Evolutionary conservation across 306 rosid genomes (phyloP).

Genomic region (Sechiopsis laciniata): DNA sequence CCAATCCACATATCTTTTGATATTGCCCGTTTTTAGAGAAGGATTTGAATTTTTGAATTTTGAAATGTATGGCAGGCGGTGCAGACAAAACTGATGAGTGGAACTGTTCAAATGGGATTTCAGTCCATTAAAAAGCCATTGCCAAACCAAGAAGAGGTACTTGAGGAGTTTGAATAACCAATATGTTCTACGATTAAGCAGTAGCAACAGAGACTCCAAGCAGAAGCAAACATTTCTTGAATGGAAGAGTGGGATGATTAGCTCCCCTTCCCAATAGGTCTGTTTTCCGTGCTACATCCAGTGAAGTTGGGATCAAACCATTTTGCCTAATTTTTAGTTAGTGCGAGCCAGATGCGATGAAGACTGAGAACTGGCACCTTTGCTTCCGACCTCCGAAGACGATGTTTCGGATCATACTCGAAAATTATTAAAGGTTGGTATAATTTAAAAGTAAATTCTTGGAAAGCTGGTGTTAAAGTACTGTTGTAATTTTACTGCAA

Average conservation of each 20-base stretch:
- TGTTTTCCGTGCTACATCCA: not conserved
- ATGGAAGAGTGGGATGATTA: not conserved
- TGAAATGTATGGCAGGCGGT: slow-evolving; percentile 49
- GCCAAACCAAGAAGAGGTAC: slow-evolving; percentile 36
- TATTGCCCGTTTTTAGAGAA: not conserved
- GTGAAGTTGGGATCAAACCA: not conserved
- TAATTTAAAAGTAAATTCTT: not conserved
- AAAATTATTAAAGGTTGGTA: not conserved
- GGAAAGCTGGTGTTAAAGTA: not conserved
- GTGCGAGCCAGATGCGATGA: not conserved
- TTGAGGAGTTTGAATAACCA: slow-evolving; percentile 43
- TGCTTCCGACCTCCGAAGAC: not conserved
- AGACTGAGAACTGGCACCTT: not conserved
- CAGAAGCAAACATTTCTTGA: slow-evolving; percentile 5
- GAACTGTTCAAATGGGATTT: slow-evolving; percentile 49
- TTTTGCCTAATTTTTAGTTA: not conserved
- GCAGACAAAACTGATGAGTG: slow-evolving; percentile 55
- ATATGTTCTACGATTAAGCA: not conserved
- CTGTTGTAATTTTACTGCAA: not conserved
- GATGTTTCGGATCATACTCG: not conserved
- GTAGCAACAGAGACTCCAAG: slow-evolving; percentile 1
- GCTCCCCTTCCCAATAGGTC: not conserved
- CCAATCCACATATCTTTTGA: not conserved
- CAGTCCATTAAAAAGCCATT: slow-evolving; percentile 31
- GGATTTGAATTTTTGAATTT: not conserved